These are phyloP conservation scores for Coniochaeta ligniaria DNA, from an alignment of 2,329 filamentous ascomycete genomes.

Conservation along the genomic window DNA sequence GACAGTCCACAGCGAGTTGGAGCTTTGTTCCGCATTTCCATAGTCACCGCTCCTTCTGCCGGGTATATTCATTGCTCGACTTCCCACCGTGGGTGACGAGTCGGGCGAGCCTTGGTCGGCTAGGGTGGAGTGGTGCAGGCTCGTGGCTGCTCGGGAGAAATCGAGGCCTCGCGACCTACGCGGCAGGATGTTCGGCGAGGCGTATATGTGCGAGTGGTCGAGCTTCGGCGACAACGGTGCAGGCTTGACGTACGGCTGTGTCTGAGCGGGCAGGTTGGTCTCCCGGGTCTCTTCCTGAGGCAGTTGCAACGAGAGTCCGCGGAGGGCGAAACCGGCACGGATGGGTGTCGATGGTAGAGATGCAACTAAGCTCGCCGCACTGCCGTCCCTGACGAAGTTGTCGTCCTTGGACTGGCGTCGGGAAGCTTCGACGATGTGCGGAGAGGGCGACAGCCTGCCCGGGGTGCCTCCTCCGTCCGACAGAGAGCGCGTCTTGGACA, in stretches of 20 bases:
- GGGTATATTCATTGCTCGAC: constrained; percentile 57
- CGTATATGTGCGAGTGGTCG: constrained; percentile 77
- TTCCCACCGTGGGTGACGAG: constrained; percentile 78
- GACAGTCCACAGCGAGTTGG: constrained; percentile 64
- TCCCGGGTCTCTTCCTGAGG: constrained; percentile 32
- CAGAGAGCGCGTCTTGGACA: constrained; percentile 52
- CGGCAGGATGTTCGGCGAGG: constrained; percentile 81
- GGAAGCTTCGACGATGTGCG: constrained; percentile 46
- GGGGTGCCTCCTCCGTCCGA: constrained; percentile 56
- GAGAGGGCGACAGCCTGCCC: constrained; percentile 47
- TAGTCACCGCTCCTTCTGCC: constrained; percentile 41
- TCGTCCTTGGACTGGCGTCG: constrained; percentile 60
- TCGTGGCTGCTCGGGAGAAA: constrained; percentile 88
- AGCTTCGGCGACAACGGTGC: constrained; percentile 77
- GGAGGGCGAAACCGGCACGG: constrained; percentile 53
- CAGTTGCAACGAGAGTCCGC: constrained; percentile 65
- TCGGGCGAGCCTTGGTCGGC: constrained; percentile 84
- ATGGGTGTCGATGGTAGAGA: constrained; percentile 63
- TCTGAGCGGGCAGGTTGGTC: constrained; percentile 29
- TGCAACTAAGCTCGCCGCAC: constrained; percentile 21
- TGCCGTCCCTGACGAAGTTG: constrained; percentile 41
- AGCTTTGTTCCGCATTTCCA: constrained; percentile 53
- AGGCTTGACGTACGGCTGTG: constrained; percentile 34
- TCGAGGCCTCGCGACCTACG: constrained; percentile 85
- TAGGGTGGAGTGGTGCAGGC: constrained; percentile 89